phyloP scores from a whole-genome alignment of 768 basidiomycete species.

The Amanita inopinata region DNA sequence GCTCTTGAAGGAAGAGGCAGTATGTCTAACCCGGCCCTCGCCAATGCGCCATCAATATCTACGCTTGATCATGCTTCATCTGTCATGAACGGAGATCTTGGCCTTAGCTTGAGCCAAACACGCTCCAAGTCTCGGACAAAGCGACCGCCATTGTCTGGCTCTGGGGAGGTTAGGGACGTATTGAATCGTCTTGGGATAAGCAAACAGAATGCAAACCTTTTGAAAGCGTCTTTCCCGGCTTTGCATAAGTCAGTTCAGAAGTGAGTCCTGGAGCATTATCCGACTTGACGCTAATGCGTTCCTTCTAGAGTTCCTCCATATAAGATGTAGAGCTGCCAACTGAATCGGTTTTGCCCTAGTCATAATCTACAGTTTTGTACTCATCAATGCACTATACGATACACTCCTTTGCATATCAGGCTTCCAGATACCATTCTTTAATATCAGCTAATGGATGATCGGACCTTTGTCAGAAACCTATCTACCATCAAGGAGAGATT shows the following conservation, averaged over 20 bases:
- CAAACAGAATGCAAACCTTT: constrained; percentile 49
- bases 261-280: not conserved
- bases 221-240: constrained; percentile 66
- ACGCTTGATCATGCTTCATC: constrained; percentile 64
- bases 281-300: not conserved
- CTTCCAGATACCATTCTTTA: not conserved
- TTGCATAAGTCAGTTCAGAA: constrained; percentile 14
- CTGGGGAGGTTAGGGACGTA: constrained; percentile 72
- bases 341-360: no score
- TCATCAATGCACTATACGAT: not conserved
- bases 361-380: not conserved
- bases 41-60: constrained; percentile 62
- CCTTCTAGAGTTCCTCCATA: constrained; percentile 5
- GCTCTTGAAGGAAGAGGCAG: constrained; percentile 81
- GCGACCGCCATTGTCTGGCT: constrained; percentile 32
- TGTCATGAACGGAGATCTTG: constrained; percentile 23
- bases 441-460: constrained; percentile 3
- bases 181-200: constrained; percentile 78
- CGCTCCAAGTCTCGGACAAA: constrained; percentile 44
- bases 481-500: constrained; percentile 69
- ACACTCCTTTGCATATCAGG: not conserved
- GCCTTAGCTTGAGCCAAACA: constrained; percentile 37
- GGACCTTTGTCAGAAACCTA: constrained; percentile 1
- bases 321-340: no score
- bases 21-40: constrained; percentile 69